Percentiles rank a stretch among this genome's conserved stretches.
phyloP scores from a whole-genome alignment of 768 basidiomycete species.

The Leccinum imitatum region DNA sequence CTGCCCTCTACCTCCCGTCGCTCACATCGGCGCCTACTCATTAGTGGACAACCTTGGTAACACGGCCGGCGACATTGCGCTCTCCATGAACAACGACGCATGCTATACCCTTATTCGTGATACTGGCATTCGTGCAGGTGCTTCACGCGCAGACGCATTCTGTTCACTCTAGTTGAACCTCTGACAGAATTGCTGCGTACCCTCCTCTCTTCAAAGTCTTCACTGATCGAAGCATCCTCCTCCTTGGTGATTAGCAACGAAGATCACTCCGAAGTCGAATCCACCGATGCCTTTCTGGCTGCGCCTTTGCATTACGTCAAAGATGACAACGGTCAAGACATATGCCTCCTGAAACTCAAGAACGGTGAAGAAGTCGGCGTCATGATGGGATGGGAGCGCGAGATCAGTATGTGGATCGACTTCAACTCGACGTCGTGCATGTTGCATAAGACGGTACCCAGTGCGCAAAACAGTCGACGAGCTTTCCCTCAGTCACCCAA shows the following conservation, averaged over 20 bases:
- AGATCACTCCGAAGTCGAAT: constrained; percentile 59
- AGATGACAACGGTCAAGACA: constrained; percentile 76
- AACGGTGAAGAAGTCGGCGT: constrained; percentile 84
- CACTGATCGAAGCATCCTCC: constrained; percentile 24
- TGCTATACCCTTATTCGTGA: constrained; percentile 84
- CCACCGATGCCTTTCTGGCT: constrained; percentile 66
- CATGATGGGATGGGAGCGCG: constrained; percentile 99
- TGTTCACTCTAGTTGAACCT: constrained; percentile 7
- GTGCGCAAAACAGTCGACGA: constrained; percentile 76
- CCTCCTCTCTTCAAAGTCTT: constrained; percentile 51
- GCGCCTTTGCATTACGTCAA: constrained; percentile 66
- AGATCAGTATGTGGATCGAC: constrained; percentile 56
- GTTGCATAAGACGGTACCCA: constrained; percentile 32
- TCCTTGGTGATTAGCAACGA: constrained; percentile 45
- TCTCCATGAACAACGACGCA: constrained; percentile 75
- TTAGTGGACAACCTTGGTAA: constrained; percentile 74
- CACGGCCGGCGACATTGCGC: constrained; percentile 88
- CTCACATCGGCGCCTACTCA: background rate
- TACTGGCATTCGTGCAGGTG: constrained; percentile 89
- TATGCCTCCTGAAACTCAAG: constrained; percentile 66
- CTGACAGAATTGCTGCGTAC: constrained; percentile 67
- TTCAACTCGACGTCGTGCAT: background rate
- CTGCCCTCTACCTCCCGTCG: background rate
- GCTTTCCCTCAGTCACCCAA: constrained; percentile 56
- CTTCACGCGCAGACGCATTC: constrained; percentile 21